phyloP scores from a whole-genome alignment of 2,329 filamentous ascomycete species.

The Cephalotrichum gorgonifer region DNA sequence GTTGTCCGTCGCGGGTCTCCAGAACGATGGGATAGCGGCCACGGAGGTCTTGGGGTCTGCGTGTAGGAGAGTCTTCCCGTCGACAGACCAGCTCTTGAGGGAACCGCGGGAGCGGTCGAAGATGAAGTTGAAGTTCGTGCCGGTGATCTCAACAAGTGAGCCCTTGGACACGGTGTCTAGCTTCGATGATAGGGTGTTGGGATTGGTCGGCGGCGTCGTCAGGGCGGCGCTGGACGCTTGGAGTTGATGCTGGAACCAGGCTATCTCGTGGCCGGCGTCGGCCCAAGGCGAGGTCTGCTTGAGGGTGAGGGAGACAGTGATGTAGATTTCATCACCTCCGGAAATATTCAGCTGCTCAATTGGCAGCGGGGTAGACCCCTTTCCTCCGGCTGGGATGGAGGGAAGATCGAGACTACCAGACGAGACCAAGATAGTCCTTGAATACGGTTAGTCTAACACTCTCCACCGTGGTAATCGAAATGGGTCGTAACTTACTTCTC shows the following conservation, averaged over 20 bases:
- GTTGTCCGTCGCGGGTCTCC: conserved; percentile 57
- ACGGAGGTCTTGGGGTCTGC: conserved; percentile 24
- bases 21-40: conserved; percentile 42
- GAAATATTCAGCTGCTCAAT: conserved; percentile 18
- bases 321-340: conserved; percentile 27
- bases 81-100: conserved; percentile 14
- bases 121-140: conserved; percentile 26
- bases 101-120: conserved; percentile 19
- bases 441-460: background rate
- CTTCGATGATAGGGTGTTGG: conserved; percentile 20
- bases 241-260: conserved; percentile 33
- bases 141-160: conserved; percentile 32
- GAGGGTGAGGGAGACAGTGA: conserved; percentile 36
- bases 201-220: conserved; percentile 16
- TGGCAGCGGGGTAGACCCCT: conserved; percentile 29
- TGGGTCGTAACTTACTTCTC: background rate
- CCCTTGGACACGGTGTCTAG: conserved; percentile 21
- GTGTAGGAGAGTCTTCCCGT: background rate
- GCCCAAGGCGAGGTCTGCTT: conserved; percentile 38
- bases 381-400: conserved; percentile 29
- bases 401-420: background rate
- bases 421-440: background rate
- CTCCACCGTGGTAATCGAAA: background rate
- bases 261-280: conserved; percentile 36
- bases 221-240: conserved; percentile 14